A percentile compares a stretch with the other conserved stretches of the same genome.
Evolutionary conservation across 371 early-diverging fungal species (phyloP).

Genomic region (Mucor racemosus): DNA sequence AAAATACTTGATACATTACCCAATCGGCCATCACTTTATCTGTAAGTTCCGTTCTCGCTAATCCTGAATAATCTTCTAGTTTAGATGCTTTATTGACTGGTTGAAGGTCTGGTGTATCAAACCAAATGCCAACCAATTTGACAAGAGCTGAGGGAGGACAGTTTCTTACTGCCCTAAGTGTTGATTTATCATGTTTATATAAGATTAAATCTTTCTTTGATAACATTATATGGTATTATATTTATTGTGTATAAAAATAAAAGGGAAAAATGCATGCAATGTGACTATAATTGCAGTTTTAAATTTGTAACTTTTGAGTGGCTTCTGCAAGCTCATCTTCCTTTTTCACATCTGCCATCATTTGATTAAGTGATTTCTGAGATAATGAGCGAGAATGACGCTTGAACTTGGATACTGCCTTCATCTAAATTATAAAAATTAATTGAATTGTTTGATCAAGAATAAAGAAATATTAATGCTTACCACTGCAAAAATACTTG

Average conservation of each 20-base stretch:
- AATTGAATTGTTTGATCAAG: no score
- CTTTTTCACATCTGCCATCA: constrained; percentile 36
- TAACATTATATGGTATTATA: constrained; percentile 1
- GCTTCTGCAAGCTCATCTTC: constrained; percentile 8
- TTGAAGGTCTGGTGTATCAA: constrained; percentile 16
- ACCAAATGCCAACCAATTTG: constrained; percentile 6
- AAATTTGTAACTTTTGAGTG: not conserved
- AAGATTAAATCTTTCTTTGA: not conserved
- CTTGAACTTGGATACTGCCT: constrained; percentile 57
- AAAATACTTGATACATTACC: constrained; percentile 5
- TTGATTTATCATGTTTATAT: not conserved
- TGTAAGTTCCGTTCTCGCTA: not conserved
- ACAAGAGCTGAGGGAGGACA: not conserved
- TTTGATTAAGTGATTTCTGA: constrained; percentile 46
- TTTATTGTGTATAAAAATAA: not conserved
- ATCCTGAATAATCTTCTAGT: not conserved
- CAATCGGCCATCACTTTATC: constrained; percentile 9
- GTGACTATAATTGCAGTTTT: not conserved
- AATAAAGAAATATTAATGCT: not conserved
- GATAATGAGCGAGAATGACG: constrained; percentile 56
- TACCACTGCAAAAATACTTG: constrained; percentile 58
- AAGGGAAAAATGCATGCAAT: not conserved
- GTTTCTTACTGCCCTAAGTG: not conserved
- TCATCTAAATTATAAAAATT: constrained; percentile 33
- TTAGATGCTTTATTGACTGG: not conserved